These are phyloP conservation scores for Bacidia rubella DNA, from an alignment of 495 filamentous ascomycete genomes.

Conservation along the genomic window DNA sequence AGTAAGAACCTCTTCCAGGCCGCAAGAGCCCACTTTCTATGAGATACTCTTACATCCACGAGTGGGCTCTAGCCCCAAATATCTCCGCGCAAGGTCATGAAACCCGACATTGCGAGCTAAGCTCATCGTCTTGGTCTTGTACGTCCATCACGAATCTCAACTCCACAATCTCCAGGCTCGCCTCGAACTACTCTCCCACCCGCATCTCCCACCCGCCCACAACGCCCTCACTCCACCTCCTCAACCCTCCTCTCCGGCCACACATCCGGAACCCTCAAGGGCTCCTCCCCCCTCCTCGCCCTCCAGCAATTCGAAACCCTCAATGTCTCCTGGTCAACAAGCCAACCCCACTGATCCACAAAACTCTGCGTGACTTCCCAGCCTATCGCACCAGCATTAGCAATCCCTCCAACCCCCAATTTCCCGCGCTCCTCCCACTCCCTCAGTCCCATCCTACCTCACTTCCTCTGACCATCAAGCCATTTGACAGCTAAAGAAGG, in stretches of 20 bases:
- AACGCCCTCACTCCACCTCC: not conserved
- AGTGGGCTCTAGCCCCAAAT: no score
- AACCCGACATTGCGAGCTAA: no score
- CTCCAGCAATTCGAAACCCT: constrained; percentile 14
- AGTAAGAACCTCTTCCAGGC: no score
- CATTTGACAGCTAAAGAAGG: not conserved
- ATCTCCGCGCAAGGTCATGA: no score
- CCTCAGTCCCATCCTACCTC: not conserved
- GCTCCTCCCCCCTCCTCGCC: constrained; percentile 9
- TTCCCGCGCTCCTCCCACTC: not conserved
- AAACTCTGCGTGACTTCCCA: constrained; percentile 14
- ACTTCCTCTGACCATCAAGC: not conserved
- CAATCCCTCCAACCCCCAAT: not conserved
- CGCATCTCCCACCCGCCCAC: no score
- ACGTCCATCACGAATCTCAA: no score
- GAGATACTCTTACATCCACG: no score
- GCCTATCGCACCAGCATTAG: not conserved
- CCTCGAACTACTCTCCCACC: no score
- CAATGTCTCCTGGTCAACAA: constrained; percentile 5
- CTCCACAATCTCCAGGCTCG: no score
- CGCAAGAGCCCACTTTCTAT: no score
- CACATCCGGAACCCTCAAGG: constrained; percentile 2
- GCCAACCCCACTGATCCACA: constrained; percentile 7
- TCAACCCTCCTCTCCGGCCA: not conserved
- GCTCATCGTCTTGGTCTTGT: no score